phyloP scores from a whole-genome alignment of 1,284 basidiomycete genomes.

The Vanrija humicola region DNA sequence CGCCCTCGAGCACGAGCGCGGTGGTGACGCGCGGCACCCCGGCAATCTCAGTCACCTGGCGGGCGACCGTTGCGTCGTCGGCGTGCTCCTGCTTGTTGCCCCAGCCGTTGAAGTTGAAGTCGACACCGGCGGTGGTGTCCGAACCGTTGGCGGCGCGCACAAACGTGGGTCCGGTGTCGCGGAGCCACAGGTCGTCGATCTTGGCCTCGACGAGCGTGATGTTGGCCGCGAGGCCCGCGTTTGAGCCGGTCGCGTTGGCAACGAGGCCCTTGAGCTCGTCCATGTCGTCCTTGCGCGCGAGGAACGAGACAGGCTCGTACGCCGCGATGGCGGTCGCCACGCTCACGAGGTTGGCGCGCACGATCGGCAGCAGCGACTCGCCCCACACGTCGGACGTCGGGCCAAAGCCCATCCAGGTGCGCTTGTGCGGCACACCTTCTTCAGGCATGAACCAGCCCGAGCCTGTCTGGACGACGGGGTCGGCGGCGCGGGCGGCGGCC shows the following conservation, averaged over 20 bases:
- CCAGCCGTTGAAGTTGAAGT: constrained; percentile 7
- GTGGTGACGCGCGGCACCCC: not conserved
- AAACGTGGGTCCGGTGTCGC: not conserved
- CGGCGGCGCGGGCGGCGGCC: too few relatives aligned
- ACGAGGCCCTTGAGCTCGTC: not conserved
- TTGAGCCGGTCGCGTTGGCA: not conserved
- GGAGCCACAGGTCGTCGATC: constrained; percentile 4
- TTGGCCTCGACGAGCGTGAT: not conserved
- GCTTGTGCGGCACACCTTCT: not conserved
- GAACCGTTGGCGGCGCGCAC: not conserved
- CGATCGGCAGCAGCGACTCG: not conserved
- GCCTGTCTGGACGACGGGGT: too few relatives aligned
- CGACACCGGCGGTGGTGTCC: not conserved
- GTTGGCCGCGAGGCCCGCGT: not conserved
- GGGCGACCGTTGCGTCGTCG: not conserved
- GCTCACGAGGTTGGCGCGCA: not conserved
- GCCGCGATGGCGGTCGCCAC: not conserved
- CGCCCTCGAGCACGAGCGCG: not conserved
- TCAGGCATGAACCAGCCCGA: not conserved
- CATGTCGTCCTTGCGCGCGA: not conserved
- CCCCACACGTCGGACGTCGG: not conserved
- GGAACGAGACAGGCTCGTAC: not conserved
- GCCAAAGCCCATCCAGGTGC: not conserved
- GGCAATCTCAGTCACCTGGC: not conserved
- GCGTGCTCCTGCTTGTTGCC: constrained; percentile 2